Conservation (phyloP, 2,329 filamentous ascomycete species). For the Cladosporium colombiae region DNA sequence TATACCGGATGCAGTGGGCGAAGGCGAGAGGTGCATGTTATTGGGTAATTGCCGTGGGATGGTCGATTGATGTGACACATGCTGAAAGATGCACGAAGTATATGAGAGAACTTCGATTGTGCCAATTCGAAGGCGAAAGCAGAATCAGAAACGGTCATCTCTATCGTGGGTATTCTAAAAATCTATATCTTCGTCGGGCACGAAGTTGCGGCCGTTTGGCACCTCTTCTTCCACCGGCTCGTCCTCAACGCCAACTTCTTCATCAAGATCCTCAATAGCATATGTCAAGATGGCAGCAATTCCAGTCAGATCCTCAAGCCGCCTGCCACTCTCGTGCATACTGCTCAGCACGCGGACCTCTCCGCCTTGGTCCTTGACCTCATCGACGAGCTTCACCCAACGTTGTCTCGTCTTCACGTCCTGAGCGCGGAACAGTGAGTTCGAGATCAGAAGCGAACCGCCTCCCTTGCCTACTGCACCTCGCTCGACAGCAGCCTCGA, state of each 20-base stretch:
- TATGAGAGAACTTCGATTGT: too few relatives aligned
- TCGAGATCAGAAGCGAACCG: conserved; percentile 81
- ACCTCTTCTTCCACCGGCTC: not conserved
- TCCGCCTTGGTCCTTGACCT: conserved; percentile 79
- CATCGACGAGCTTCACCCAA: conserved; percentile 85
- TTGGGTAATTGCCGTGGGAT: conserved; percentile 3
- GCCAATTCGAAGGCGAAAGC: not conserved
- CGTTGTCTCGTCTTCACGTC: conserved; percentile 73
- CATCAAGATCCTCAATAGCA: conserved; percentile 81
- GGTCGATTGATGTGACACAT: not conserved
- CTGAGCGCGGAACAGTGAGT: conserved; percentile 81
- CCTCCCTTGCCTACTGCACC: conserved; percentile 87
- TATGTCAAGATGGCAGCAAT: conserved; percentile 91
- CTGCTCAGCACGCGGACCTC: conserved; percentile 88
- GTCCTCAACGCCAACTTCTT: conserved; percentile 37
- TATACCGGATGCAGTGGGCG: conserved; percentile 13
- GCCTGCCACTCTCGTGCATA: conserved; percentile 88
- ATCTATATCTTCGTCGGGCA: conserved; percentile 17
- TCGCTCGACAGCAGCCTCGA: conserved; percentile 78
- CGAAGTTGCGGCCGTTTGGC: conserved; percentile 11
- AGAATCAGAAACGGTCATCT: not conserved
- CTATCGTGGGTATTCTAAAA: conserved; percentile 16
- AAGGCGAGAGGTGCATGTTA: conserved; percentile 10
- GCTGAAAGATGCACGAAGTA: not conserved
- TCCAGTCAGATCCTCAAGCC: conserved; percentile 79